phyloP scores from a whole-genome alignment of 2,329 filamentous ascomycete genomes.

The Pseudocercospora fijiensis region DNA sequence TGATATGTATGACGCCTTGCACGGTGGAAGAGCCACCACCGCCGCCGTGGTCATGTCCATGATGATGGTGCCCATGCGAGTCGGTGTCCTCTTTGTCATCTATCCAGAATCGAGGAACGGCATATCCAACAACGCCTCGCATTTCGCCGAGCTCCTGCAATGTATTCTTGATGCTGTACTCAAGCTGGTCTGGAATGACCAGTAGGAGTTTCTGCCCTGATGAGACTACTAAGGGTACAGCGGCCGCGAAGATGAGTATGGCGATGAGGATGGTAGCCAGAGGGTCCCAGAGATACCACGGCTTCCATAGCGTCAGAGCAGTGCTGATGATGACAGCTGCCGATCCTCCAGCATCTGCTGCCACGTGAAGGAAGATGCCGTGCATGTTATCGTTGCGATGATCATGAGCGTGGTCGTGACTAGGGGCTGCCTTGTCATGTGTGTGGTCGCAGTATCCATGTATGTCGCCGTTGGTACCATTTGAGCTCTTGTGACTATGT shows the following conservation, averaged over 20 bases:
- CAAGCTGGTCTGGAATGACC: conserved; percentile 77
- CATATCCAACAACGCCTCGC: conserved; percentile 80
- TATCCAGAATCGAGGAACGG: conserved; percentile 88
- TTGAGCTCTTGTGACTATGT: conserved; percentile 19
- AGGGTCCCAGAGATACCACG: conserved; percentile 93
- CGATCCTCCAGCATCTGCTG: conserved; percentile 92
- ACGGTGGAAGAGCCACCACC: conserved; percentile 43
- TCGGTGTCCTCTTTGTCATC: conserved; percentile 61
- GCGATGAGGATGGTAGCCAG: conserved; percentile 92
- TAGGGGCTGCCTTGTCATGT: conserved; percentile 16
- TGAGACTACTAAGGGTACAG: conserved; percentile 80
- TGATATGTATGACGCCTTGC: conserved; percentile 81
- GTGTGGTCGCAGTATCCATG: conserved; percentile 18
- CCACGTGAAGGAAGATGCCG: conserved; percentile 91
- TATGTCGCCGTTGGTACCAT: conserved; percentile 17
- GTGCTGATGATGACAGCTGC: conserved; percentile 93
- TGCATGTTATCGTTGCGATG: conserved; percentile 94
- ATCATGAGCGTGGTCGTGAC: conserved; percentile 24
- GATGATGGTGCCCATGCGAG: conserved; percentile 47
- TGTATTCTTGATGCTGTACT: conserved; percentile 84
- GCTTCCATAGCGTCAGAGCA: conserved; percentile 77
- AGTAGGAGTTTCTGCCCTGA: conserved; percentile 81
- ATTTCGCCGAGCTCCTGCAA: conserved; percentile 79
- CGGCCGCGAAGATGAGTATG: conserved; percentile 86
- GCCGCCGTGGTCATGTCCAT: conserved; percentile 21